These are phyloP conservation scores for Avena sativa DNA, from an alignment of 176 grass and related monocot species.

Conservation along the genomic window DNA sequence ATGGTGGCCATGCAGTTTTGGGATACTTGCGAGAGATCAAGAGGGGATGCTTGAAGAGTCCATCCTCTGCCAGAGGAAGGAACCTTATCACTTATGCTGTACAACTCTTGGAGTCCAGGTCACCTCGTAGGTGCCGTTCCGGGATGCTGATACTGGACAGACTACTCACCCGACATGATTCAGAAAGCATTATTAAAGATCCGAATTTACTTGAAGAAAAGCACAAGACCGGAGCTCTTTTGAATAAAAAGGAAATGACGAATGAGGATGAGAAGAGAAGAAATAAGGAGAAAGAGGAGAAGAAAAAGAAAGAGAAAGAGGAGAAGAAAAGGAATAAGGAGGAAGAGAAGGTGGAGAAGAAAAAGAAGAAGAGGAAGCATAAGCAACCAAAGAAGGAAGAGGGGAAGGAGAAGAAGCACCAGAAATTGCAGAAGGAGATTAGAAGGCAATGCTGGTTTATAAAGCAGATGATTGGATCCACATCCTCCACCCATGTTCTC, in stretches of 20 bases:
- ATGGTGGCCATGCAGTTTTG: neutral
- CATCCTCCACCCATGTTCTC: neutral
- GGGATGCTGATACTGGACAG: neutral
- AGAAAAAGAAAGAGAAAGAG: neutral
- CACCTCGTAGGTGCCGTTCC: neutral
- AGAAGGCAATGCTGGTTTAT: neutral
- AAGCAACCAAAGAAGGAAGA: neutral
- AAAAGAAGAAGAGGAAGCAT: neutral
- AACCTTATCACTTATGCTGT: neutral
- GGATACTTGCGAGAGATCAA: neutral
- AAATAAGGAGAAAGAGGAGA: neutral
- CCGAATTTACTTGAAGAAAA: neutral
- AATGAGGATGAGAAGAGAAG: neutral
- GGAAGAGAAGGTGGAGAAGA: too few species aligned
- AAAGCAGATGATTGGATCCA: neutral
- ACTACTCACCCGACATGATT: neutral
- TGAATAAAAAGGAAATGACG: neutral
- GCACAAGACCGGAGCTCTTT: neutral
- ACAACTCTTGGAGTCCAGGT: neutral
- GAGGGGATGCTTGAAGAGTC: neutral
- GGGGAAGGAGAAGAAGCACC: too few species aligned
- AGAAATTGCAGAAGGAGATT: neutral
- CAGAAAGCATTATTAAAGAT: too few species aligned
- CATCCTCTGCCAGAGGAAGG: neutral
- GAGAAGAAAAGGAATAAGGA: neutral